phyloP scores from a whole-genome alignment of 2,329 filamentous ascomycete species.

The Calonectria ilicicola region DNA sequence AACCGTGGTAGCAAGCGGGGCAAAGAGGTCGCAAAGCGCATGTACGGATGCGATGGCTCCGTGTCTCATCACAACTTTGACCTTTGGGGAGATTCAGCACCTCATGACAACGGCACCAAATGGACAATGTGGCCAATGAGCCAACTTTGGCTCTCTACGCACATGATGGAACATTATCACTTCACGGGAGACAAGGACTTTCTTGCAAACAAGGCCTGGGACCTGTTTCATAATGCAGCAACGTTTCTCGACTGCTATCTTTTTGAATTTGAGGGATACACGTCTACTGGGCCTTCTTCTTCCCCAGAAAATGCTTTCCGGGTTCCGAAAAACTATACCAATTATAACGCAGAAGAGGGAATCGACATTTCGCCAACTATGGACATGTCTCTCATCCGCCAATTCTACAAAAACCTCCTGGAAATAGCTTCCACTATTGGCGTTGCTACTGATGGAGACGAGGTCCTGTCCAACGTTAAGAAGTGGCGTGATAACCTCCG shows the following conservation, averaged over 20 bases:
- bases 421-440: background rate
- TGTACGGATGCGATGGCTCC: background rate
- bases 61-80: background rate
- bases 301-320: background rate
- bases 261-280: slow-evolving; percentile 2
- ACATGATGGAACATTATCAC: slow-evolving; percentile 1
- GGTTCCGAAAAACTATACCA: background rate
- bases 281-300: background rate
- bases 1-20: background rate
- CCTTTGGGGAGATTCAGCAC: background rate
- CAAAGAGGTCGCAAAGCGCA: background rate
- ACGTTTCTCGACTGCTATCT: background rate
- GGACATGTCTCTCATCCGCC: background rate
- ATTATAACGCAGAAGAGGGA: background rate
- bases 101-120: background rate
- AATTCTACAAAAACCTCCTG: background rate
- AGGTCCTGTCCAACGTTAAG: background rate
- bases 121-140: slow-evolving; percentile 7
- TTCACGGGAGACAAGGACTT: background rate
- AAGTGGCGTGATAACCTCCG: background rate
- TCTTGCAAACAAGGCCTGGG: background rate
- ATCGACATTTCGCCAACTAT: background rate
- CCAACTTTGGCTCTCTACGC: background rate
- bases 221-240: background rate
- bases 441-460: background rate